Base-by-base conservation (phyloP, 1,284 basidiomycete genomes). In the Cystobasidium sp. region DNA sequence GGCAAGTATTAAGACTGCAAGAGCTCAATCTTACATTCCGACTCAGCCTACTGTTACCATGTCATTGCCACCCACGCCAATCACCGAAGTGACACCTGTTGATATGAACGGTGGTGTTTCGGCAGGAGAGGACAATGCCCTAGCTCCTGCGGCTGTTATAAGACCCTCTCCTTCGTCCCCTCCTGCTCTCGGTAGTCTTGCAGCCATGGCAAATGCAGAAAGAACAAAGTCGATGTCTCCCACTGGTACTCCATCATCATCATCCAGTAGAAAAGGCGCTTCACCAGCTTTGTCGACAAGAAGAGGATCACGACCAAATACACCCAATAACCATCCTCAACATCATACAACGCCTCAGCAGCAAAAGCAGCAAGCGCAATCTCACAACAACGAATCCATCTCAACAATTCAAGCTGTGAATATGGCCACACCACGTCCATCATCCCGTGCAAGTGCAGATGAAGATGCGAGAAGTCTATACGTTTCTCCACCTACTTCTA, bases 141-240 rank as follows among this genome's bases (percentile, higher is more conserved):
- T 68, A 20, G 66, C 66, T 44, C 66, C 66, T 37, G 66, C 66
- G 12, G 66, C 52, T 6, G 37, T 68, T 53, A 68, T 68, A 14
- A 56, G 41, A 44, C 37, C 66, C 20, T 68, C 66, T 6, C 53
- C 66, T 22, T 68, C 66, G 12, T 58, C 53, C 8, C 66, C 66
- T 49, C 53, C 52, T 56, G 52, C 66, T 6, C 20, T 68, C 20
- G 41, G 55, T 49, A 46, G 56, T 59, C 39, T 68, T 14, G 39
- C 43, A 10, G 52, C 66, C 9, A 39, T 56, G 43, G 55, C 66
- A 7, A 41, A 46, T 20, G 43, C 16, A 31, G 49, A 64, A 64
- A 31, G 46, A n/a, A 44, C 62, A 6, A 49, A 49, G 37, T 22
- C 47, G 22, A 16, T 41, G 7, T 63, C 61, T 9, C 44, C 61